phyloP scores from a whole-genome alignment of 2,329 filamentous ascomycete species.

The Beauveria bassiana region DNA sequence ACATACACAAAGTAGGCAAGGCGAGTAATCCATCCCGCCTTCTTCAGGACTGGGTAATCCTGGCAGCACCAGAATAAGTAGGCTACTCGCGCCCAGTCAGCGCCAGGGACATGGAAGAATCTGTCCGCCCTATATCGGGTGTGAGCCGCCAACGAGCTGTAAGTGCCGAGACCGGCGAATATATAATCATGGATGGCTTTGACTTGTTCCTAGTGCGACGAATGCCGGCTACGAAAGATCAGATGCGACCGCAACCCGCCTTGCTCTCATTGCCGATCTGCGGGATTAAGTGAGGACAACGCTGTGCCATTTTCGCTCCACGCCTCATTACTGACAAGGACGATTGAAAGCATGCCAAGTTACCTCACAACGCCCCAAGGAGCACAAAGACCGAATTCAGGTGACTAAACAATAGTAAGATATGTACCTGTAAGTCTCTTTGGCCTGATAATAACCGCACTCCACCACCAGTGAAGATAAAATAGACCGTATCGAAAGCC shows the following conservation, averaged over 20 bases:
- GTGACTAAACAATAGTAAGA: constrained; percentile 6
- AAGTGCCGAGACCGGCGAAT: not conserved
- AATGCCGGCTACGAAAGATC: constrained; percentile 3
- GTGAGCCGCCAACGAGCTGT: not conserved
- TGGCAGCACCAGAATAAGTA: not conserved
- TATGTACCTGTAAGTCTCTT: not conserved
- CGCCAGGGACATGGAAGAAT: not conserved
- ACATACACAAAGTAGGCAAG: not conserved
- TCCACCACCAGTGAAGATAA: not conserved
- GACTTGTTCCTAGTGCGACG: not conserved
- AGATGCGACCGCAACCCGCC: constrained; percentile 2
- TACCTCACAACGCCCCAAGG: constrained; percentile 1
- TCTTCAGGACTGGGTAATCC: not conserved
- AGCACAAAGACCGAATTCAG: constrained; percentile 2
- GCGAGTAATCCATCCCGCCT: not conserved
- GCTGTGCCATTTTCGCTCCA: not conserved
- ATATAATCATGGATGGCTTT: not conserved
- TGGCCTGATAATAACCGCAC: not conserved
- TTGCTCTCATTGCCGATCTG: constrained; percentile 3
- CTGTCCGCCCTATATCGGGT: not conserved
- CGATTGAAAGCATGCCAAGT: not conserved
- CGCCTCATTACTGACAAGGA: not conserved
- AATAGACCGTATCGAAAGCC: constrained; percentile 6
- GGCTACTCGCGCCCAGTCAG: not conserved
- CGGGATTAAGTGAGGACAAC: not conserved